Evolutionary conservation across 352 stramenopile species (phyloP).

Genomic region (Pythium utonaiense): DNA sequence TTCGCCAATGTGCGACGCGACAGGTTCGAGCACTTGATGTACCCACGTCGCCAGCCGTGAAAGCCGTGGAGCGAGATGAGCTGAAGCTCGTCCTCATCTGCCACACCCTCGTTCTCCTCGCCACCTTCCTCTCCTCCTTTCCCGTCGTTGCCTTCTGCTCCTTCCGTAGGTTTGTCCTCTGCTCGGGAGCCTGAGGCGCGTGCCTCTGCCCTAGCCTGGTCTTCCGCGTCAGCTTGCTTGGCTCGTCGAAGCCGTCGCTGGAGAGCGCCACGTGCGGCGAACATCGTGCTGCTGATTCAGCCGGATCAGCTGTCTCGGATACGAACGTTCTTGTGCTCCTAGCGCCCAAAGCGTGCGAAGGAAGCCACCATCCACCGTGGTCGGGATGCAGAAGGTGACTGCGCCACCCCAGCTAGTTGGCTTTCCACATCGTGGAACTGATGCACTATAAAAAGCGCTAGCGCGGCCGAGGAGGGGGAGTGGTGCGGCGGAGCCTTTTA

Average conservation of each 20-base stretch:
- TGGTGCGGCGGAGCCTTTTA: too few relatives aligned
- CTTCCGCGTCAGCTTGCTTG: slow-evolving; percentile 2
- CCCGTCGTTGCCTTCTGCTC: background rate
- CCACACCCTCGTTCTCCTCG: slow-evolving; percentile 15
- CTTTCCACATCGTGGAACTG: background rate
- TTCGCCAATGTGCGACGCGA: slow-evolving; percentile 43
- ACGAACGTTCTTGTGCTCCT: background rate
- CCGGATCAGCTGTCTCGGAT: background rate
- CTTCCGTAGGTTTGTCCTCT: background rate
- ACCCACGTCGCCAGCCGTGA: slow-evolving; percentile 26
- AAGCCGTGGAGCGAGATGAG: slow-evolving; percentile 36
- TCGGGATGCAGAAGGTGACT: background rate
- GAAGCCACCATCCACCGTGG: background rate
- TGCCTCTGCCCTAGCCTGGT: background rate
- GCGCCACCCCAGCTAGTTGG: background rate
- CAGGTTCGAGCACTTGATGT: slow-evolving; percentile 38
- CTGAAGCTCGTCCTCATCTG: slow-evolving; percentile 27
- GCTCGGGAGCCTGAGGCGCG: background rate
- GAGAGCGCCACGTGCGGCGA: slow-evolving; percentile 9
- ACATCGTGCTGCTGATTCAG: background rate
- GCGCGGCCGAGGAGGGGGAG: too few relatives aligned
- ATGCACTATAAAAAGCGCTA: background rate
- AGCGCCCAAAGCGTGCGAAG: background rate
- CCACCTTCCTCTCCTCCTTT: slow-evolving; percentile 1
- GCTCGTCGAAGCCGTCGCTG: slow-evolving; percentile 10